Percentiles rank a stretch among this genome's conserved stretches.
Evolutionary conservation across 164 flowering plant genomes (phyloP).

Genomic region (Nymphaea colorata): DNA sequence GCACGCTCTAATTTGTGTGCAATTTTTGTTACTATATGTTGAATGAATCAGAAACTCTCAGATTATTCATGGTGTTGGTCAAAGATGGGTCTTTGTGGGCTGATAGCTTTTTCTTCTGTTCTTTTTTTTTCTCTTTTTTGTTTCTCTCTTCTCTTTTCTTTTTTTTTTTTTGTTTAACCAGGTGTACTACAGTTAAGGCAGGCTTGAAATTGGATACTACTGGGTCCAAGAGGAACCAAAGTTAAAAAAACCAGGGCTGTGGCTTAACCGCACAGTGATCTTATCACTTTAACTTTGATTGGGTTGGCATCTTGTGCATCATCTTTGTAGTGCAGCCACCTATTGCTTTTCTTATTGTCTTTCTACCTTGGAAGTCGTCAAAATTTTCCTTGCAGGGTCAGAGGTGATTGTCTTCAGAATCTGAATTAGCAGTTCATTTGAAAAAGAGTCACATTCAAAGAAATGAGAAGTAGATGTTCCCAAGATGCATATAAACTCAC

Average conservation of each 20-base stretch:
- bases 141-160: not conserved
- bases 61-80: not conserved
- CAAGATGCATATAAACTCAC: not conserved
- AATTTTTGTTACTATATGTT: no score
- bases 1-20: not conserved
- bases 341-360: not conserved
- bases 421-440: not conserved
- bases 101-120: not conserved
- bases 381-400: not conserved
- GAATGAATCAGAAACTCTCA: not conserved
- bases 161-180: not conserved
- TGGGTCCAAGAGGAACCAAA: not conserved
- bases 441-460: not conserved
- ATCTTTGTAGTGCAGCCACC: not conserved
- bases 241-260: not conserved
- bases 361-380: not conserved
- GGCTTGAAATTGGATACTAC: not conserved
- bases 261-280: not conserved
- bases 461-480: not conserved
- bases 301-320: not conserved
- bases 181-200: not conserved
- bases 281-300: not conserved
- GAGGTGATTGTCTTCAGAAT: not conserved
- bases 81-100: not conserved
- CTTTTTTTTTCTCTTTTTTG: not conserved